A percentile compares a stretch with the other conserved stretches of the same genome.
These are phyloP conservation scores for Bocquillonia castaneifolia DNA, from an alignment of 441 rosid species.

Conservation along the genomic window DNA sequence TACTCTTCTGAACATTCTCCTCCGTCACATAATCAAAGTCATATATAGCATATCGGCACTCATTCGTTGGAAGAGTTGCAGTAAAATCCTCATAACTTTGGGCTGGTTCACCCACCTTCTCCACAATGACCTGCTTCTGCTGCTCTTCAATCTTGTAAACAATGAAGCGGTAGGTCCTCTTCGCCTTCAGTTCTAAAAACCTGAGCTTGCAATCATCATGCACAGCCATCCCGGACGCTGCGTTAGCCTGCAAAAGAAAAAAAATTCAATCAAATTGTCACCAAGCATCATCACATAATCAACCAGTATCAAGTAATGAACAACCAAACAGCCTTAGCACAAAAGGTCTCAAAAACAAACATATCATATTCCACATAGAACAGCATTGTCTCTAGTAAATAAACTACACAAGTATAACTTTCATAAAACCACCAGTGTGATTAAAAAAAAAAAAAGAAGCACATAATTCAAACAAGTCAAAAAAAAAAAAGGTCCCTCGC, in stretches of 20 bases:
- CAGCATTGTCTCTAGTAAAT: too few species aligned
- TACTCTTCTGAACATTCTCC: conserved; percentile 57
- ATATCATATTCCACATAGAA: too few species aligned
- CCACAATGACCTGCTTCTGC: conserved; percentile 59
- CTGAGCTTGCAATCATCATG: conserved; percentile 66
- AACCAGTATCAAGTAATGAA: not conserved
- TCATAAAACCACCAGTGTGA: too few species aligned
- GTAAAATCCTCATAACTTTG: conserved; percentile 46
- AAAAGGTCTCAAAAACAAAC: too few species aligned
- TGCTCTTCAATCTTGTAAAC: conserved; percentile 53
- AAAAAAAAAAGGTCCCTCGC: too few species aligned
- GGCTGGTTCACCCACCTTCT: conserved; percentile 52
- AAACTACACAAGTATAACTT: too few species aligned
- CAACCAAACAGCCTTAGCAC: not conserved
- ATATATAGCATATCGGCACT: conserved; percentile 61
- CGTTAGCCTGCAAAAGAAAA: conserved; percentile 37
- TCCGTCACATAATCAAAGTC: conserved; percentile 56
- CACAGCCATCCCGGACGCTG: conserved; percentile 60
- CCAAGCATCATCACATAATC: not conserved
- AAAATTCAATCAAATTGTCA: not conserved
- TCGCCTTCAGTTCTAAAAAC: conserved; percentile 54
- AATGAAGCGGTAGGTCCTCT: conserved; percentile 52
- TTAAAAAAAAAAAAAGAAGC: too few species aligned
- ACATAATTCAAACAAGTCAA: too few species aligned
- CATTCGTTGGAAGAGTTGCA: conserved; percentile 50